phyloP scores from a whole-genome alignment of 1,284 basidiomycete species.

The Moniliophthora roreri region DNA sequence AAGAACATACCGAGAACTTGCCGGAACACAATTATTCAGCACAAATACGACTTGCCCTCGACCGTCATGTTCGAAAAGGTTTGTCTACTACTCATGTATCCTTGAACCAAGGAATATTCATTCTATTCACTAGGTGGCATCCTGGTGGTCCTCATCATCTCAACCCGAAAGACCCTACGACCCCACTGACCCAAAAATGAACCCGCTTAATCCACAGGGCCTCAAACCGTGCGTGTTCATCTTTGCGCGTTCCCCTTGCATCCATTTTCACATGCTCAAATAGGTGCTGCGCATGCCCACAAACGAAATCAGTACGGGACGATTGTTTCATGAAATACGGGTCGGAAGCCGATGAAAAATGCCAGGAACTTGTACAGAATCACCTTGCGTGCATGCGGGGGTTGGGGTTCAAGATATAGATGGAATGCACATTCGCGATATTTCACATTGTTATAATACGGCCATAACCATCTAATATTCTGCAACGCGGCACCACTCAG shows the following conservation, averaged over 20 bases:
- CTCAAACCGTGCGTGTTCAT: constrained; percentile 81
- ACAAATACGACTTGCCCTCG: background rate
- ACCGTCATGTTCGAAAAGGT: constrained; percentile 1
- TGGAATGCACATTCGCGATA: too few relatives aligned
- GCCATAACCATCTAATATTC: too few relatives aligned
- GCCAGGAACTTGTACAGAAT: constrained; percentile 75
- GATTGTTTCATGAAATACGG: constrained; percentile 88
- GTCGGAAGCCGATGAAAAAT: constrained; percentile 73
- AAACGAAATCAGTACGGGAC: constrained; percentile 89
- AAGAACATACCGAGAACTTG: too few relatives aligned
- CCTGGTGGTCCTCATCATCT: constrained; percentile 39
- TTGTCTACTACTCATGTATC: background rate
- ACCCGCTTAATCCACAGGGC: constrained; percentile 87
- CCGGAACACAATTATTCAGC: too few relatives aligned
- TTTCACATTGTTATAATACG: too few relatives aligned
- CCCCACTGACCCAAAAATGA: constrained; percentile 69
- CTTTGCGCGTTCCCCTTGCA: background rate
- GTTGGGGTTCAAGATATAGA: constrained; percentile 81
- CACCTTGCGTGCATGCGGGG: constrained; percentile 91
- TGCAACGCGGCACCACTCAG: too few relatives aligned
- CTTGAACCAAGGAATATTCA: constrained; percentile 26
- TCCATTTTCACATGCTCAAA: background rate
- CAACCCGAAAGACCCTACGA: constrained; percentile 46
- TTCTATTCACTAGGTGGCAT: too few relatives aligned
- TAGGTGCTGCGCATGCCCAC: constrained; percentile 94